Percentiles rank a stretch among this genome's conserved stretches.
Conservation (phyloP, 1,284 basidiomycete species). For the Austroboletus niveus region DNA sequence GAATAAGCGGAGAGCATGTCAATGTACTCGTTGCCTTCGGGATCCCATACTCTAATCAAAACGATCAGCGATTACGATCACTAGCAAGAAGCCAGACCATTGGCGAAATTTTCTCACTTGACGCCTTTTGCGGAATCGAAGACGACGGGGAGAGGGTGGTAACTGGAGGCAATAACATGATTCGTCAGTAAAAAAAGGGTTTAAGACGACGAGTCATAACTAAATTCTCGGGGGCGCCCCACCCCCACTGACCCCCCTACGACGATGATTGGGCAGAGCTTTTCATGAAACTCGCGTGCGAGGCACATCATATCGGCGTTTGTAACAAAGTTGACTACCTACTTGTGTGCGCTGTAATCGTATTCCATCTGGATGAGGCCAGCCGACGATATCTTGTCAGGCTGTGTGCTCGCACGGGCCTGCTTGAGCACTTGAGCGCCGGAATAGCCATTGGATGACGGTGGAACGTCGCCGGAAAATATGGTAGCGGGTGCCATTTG, state of each 20-base stretch:
- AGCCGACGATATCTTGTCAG: conserved; percentile 45
- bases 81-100: conserved; percentile 8
- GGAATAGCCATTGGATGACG: conserved; percentile 10
- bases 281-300: neutral
- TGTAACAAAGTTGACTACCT: conserved; percentile 37
- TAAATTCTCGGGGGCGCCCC: too few relatives aligned
- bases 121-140: conserved; percentile 90
- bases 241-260: neutral
- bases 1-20: conserved; percentile 98
- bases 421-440: conserved; percentile 16
- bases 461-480: neutral
- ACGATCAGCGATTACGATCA: conserved; percentile 22
- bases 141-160: conserved; percentile 94
- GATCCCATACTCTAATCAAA: conserved; percentile 84
- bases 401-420: neutral
- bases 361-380: conserved; percentile 83
- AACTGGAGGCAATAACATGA: conserved; percentile 52
- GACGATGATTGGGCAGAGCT: conserved; percentile 12
- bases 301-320: neutral
- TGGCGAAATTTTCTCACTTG: conserved; percentile 60
- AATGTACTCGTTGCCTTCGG: conserved; percentile 90
- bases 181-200: conserved; percentile 19
- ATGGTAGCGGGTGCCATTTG: conserved; percentile 26
- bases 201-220: too few relatives aligned
- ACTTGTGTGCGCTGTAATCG: conserved; percentile 87